Percentiles rank a stretch among this genome's conserved stretches.
These are phyloP conservation scores for Ceratocystis huliohia DNA, from an alignment of 2,329 filamentous ascomycete species.

Conservation along the genomic window DNA sequence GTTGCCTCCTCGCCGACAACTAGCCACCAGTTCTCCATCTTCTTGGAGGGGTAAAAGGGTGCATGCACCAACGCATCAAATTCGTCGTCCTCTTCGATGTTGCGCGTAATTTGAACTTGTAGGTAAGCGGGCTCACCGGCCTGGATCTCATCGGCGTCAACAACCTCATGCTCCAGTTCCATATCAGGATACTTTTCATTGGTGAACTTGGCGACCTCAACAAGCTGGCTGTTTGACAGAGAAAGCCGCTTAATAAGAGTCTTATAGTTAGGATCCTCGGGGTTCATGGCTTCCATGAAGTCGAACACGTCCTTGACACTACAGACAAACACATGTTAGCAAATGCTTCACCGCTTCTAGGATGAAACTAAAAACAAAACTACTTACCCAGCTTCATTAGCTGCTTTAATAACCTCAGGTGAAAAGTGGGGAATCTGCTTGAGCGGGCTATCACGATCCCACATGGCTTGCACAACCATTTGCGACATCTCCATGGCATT, in stretches of 20 bases:
- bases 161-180: constrained; percentile 75
- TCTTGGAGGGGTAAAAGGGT: constrained; percentile 82
- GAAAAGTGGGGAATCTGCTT: constrained; percentile 97
- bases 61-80: constrained; percentile 79
- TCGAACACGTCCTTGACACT: constrained; percentile 90
- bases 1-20: constrained; percentile 87
- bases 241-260: constrained; percentile 65
- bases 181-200: constrained; percentile 95
- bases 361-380: background rate
- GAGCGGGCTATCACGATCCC: constrained; percentile 91
- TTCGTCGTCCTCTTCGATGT: constrained; percentile 55
- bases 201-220: constrained; percentile 84
- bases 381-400: constrained; percentile 62
- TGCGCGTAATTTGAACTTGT: constrained; percentile 71
- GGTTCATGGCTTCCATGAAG: constrained; percentile 98
- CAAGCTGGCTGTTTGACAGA: constrained; percentile 68
- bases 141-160: constrained; percentile 66
- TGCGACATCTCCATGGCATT: constrained; percentile 98
- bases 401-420: constrained; percentile 67
- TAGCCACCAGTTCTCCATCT: constrained; percentile 98
- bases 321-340: constrained; percentile 27
- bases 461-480: constrained; percentile 98
- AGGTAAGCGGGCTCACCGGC: constrained; percentile 73
- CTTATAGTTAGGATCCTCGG: constrained; percentile 70
- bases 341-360: constrained; percentile 11